Percentiles rank a stretch among this genome's conserved stretches.
These are phyloP conservation scores for Pythium monospermum DNA, from an alignment of 352 stramenopile species.

Conservation along the genomic window DNA sequence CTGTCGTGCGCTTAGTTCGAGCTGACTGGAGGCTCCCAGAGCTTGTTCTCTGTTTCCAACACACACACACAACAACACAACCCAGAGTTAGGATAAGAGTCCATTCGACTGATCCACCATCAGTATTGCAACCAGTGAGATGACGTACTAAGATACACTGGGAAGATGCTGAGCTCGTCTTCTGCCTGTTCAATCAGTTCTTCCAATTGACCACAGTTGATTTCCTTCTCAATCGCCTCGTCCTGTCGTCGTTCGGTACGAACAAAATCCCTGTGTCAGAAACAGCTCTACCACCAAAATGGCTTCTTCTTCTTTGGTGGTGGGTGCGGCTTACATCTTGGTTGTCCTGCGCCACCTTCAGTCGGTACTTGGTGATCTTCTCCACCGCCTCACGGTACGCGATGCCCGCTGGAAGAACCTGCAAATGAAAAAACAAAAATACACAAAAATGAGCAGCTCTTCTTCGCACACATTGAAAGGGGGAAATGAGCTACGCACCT, in stretches of 20 bases:
- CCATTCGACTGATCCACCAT: too few relatives aligned
- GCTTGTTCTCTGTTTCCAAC: constrained; percentile 59
- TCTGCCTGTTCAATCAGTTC: constrained; percentile 86
- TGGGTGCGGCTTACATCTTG: constrained; percentile 44
- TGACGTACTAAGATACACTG: constrained; percentile 74
- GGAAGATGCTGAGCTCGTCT: constrained; percentile 82
- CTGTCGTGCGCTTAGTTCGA: constrained; percentile 23
- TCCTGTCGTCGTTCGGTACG: constrained; percentile 31
- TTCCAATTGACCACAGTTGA: constrained; percentile 86
- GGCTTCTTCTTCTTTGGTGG: background rate
- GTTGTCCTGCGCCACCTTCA: constrained; percentile 68
- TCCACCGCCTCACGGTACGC: constrained; percentile 75
- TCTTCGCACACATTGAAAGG: too few relatives aligned
- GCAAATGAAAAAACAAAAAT: background rate
- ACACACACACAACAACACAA: background rate
- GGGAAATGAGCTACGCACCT: constrained; percentile 59
- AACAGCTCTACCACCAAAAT: background rate
- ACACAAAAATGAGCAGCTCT: background rate
- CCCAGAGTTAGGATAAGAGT: background rate
- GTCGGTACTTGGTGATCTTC: constrained; percentile 81
- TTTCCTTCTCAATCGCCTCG: constrained; percentile 73
- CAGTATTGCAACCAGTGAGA: background rate
- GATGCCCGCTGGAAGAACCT: constrained; percentile 63
- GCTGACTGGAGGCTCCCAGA: constrained; percentile 76
- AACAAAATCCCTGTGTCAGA: background rate